phyloP scores from a whole-genome alignment of 176 grass and related monocot species.

The Zea luxurians region DNA sequence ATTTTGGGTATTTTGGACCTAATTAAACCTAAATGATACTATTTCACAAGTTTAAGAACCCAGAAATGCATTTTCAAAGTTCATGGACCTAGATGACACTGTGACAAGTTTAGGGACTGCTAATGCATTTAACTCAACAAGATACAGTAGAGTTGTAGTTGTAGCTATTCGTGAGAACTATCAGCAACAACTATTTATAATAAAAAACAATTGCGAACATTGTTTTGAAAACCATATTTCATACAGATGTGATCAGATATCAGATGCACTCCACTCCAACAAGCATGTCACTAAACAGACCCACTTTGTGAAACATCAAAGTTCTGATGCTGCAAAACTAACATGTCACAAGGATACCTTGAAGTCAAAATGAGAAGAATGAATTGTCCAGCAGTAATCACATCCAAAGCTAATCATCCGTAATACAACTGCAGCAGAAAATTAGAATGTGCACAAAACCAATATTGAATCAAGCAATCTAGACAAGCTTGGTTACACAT shows the following conservation, averaged over 20 bases:
- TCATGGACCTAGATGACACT: no score
- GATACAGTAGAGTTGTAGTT: no score
- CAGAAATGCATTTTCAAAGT: no score
- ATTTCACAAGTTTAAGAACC: no score
- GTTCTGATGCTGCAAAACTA: constrained; percentile 4
- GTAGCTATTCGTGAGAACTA: no score
- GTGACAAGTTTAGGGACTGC: no score
- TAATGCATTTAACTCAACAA: no score
- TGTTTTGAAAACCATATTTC: not conserved
- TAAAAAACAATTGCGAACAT: not conserved
- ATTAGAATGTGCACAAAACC: not conserved
- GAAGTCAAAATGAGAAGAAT: constrained; percentile 63
- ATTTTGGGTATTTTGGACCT: no score
- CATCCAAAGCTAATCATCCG: constrained; percentile 98
- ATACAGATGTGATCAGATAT: not conserved
- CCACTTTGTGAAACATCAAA: not conserved
- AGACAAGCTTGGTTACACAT: not conserved
- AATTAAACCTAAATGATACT: no score
- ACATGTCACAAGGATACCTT: constrained; percentile 49
- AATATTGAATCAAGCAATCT: constrained; percentile 22
- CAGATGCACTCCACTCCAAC: not conserved
- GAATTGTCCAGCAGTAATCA: constrained; percentile 74
- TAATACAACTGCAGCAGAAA: constrained; percentile 56
- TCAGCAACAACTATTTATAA: no score
- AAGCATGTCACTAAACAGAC: not conserved